Base-by-base conservation (phyloP, 768 basidiomycete genomes). In the Trametes cinnabarina region DNA sequence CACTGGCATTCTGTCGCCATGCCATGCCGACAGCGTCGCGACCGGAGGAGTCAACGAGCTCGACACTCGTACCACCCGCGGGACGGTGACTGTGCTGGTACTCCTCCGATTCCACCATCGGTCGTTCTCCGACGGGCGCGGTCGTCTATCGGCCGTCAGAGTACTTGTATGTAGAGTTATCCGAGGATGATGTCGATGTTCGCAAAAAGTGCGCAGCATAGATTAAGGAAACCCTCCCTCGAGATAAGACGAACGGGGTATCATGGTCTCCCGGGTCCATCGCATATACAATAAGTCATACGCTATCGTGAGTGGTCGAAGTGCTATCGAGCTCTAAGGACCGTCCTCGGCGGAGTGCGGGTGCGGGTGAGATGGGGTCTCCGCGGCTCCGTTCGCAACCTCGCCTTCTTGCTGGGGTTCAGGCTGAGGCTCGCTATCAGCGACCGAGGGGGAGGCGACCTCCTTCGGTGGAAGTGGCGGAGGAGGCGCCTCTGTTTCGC, bases 381-480 rank as follows among this genome's bases (percentile, higher is more conserved):
- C 32, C 2, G 30, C 30, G 15, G 30, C 50, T 7, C 50, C 50
- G 26, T 40, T 32, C 10, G 35, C 30, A 6, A 17, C 42, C n/a
- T 58, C 42, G 8, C 47, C 52, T 14, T 55, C 50, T 42, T 17
- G 23, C 22, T 28, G 46, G 10, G 25, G n/a, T 20, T 40, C 37
- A 26, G 22, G 19, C 7, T 43, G 11, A 3, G 42, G 15, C 42
- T 20, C 40, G 20, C 14, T 37, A n/a, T 30, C 37, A 15, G 10
- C 37, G 15, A 8, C 22, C 9, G 19, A 14, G 4, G 34, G 23
- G n/a, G 51, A 40, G 28, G 23, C 34, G 20, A 25, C 39, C 51
- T 42, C 51, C 46, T 57, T 57, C 4, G 60, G 55, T 15, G 60
- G 60, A 6, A 47, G 56, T 37, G n/a, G 50, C 4, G 60, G 60